phyloP scores from a whole-genome alignment of 2,329 filamentous ascomycete genomes.

The Aspergillus pseudoterreus region DNA sequence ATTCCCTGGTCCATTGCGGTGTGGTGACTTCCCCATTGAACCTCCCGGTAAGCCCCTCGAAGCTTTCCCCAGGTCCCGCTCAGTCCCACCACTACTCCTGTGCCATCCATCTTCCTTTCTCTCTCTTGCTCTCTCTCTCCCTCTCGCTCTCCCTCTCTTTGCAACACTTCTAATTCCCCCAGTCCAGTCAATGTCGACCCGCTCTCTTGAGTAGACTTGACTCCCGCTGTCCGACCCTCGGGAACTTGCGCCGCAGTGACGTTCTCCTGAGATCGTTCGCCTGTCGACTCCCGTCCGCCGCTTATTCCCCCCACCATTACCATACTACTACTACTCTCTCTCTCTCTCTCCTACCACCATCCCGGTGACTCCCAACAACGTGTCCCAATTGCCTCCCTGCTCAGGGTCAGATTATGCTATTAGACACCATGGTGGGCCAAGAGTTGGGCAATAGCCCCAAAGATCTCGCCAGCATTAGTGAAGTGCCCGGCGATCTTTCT shows the following conservation, averaged over 20 bases:
- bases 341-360: too few relatives aligned
- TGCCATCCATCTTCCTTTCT: neutral
- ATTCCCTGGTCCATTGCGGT: neutral
- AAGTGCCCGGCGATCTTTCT: slow-evolving; percentile 35
- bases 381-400: neutral
- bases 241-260: neutral
- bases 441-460: slow-evolving; percentile 31
- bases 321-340: too few relatives aligned
- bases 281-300: slow-evolving; percentile 6
- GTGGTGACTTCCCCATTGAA: neutral
- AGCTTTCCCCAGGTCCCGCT: neutral
- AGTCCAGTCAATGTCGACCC: slow-evolving; percentile 3
- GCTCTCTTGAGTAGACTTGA: neutral
- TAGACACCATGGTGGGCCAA: slow-evolving; percentile 38
- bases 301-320: slow-evolving; percentile 3
- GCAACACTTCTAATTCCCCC: neutral
- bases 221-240: neutral
- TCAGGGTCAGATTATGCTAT: slow-evolving; percentile 26
- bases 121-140: neutral
- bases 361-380: neutral
- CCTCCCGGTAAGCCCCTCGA: neutral
- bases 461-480: slow-evolving; percentile 41
- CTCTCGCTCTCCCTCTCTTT: neutral
- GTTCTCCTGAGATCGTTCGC: neutral
- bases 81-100: neutral